Evolutionary conservation across 768 basidiomycete genomes (phyloP).

Genomic region (Solioccasus polychromus): DNA sequence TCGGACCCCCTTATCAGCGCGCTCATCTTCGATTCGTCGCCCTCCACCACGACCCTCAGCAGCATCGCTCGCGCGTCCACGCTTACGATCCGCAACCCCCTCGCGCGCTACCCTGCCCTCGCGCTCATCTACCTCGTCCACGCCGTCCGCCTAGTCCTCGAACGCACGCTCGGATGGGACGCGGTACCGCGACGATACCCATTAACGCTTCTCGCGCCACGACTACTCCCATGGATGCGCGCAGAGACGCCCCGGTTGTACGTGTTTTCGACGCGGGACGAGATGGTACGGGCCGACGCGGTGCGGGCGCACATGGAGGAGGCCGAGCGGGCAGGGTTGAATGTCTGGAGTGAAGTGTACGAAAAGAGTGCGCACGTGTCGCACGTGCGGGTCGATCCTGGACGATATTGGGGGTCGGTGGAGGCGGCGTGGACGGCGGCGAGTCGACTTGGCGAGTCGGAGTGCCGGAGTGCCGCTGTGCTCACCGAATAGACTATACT

Average conservation of each 20-base stretch:
- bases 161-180: slow-evolving; percentile 13
- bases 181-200: neutral
- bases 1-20: slow-evolving; percentile 9
- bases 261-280: slow-evolving; percentile 34
- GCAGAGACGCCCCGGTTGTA: slow-evolving; percentile 34
- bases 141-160: slow-evolving; percentile 1
- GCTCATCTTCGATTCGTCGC: slow-evolving; percentile 25
- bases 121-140: neutral
- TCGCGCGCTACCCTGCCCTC: slow-evolving; percentile 1
- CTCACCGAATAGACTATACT: no score
- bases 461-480: no score
- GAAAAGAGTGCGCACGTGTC: slow-evolving; percentile 36
- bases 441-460: no score
- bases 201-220: slow-evolving; percentile 18
- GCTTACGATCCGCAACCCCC: slow-evolving; percentile 20
- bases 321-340: slow-evolving; percentile 22
- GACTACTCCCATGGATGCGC: slow-evolving; percentile 32
- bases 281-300: slow-evolving; percentile 26
- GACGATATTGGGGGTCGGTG: slow-evolving; percentile 27
- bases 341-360: slow-evolving; percentile 29
- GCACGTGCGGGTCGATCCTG: slow-evolving; percentile 30
- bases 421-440: slow-evolving; percentile 19
- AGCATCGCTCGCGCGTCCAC: slow-evolving; percentile 19
- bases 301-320: slow-evolving; percentile 26
- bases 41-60: slow-evolving; percentile 10